phyloP scores from a whole-genome alignment of 2,329 filamentous ascomycete species.

The Fusarium sp. region DNA sequence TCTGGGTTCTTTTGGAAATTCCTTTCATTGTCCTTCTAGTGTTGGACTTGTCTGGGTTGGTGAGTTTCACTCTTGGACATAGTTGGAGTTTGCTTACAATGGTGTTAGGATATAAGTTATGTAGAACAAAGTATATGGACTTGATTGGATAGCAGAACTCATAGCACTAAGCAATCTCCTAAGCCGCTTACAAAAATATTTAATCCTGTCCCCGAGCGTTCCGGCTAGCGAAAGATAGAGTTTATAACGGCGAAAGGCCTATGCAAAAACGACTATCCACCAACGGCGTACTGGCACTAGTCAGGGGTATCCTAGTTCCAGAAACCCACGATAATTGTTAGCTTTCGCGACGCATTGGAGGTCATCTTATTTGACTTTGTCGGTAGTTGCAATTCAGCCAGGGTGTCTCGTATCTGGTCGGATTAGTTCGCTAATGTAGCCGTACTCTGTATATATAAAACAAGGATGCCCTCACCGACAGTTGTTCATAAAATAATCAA shows the following conservation, averaged over 20 bases:
- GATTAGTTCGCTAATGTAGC: background rate
- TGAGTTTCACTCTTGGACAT: background rate
- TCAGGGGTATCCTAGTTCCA: slow-evolving; percentile 6
- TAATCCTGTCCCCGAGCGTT: background rate
- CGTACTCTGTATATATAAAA: slow-evolving; percentile 5
- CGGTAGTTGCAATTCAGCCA: background rate
- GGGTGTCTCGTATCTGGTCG: slow-evolving; percentile 15
- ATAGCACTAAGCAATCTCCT: background rate
- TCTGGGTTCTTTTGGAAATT: background rate
- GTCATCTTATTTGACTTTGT: background rate
- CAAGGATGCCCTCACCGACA: background rate
- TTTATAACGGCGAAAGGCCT: slow-evolving; percentile 8
- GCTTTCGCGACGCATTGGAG: background rate
- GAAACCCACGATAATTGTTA: background rate
- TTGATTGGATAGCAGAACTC: background rate
- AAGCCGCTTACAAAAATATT: background rate
- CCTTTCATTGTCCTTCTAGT: background rate
- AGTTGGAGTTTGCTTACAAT: background rate
- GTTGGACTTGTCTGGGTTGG: background rate
- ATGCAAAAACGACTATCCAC: slow-evolving; percentile 5
- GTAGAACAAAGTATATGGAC: background rate
- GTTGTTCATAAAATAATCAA: background rate
- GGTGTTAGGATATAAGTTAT: no score
- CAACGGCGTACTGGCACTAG: background rate
- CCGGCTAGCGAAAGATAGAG: slow-evolving; percentile 19